Conservation (phyloP, 352 stramenopile genomes). For the Phytopythium vexans region DNA sequence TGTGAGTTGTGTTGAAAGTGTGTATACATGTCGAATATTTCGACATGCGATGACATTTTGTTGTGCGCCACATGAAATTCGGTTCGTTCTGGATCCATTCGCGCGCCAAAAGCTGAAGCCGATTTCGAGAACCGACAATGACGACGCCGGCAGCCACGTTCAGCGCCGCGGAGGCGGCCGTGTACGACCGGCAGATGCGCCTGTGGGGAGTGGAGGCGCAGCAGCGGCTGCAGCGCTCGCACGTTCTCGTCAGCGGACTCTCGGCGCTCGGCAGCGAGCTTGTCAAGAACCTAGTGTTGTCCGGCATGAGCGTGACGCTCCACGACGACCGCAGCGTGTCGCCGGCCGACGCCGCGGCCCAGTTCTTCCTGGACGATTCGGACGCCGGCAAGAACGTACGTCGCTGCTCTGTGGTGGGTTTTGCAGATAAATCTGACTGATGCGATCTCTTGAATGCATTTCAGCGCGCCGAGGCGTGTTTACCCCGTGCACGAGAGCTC, state of each 20-base stretch:
- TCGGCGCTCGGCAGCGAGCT: conserved; percentile 88
- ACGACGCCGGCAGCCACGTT: conserved; percentile 30
- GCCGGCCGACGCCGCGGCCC: conserved; percentile 41
- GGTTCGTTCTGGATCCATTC: too few relatives aligned
- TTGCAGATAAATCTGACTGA: neutral
- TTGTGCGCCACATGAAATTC: too few relatives aligned
- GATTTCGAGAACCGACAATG: neutral
- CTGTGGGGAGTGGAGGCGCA: conserved; percentile 98
- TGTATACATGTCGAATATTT: too few relatives aligned
- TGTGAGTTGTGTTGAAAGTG: too few relatives aligned
- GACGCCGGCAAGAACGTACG: conserved; percentile 78
- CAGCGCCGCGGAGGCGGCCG: conserved; percentile 85
- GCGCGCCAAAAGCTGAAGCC: neutral
- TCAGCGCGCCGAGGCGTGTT: conserved; percentile 71
- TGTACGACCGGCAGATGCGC: conserved; percentile 99
- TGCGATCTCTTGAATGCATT: conserved; percentile 9
- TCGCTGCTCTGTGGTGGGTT: neutral
- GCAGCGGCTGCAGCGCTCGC: conserved; percentile 85
- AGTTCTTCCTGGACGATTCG: conserved; percentile 82
- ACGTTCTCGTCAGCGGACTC: conserved; percentile 88
- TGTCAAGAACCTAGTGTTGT: conserved; percentile 97
- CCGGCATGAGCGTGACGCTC: conserved; percentile 92
- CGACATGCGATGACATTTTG: too few relatives aligned
- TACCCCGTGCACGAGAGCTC: conserved; percentile 89
- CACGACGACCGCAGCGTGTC: conserved; percentile 78